Evolutionary conservation across 192 early-diverging fungal species (phyloP).

Genomic region (Coemansia sp.): DNA sequence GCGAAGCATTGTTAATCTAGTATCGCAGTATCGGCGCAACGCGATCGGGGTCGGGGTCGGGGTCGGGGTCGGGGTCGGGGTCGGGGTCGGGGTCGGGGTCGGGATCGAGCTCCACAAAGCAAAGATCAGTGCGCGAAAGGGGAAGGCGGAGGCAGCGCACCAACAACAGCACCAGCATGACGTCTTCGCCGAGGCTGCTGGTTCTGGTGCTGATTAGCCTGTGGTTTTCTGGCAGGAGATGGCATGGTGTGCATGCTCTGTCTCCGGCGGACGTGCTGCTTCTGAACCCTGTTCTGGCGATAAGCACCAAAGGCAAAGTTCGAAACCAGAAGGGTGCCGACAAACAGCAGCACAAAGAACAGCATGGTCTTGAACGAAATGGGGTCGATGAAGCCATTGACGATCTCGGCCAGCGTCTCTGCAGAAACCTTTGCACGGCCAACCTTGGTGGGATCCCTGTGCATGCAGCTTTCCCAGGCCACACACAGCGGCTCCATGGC

Average conservation of each 20-base stretch:
- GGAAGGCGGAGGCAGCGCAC: neutral
- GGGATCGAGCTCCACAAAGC: no score
- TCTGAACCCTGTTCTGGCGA: slow-evolving; percentile 40
- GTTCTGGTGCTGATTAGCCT: slow-evolving; percentile 7
- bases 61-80: no score
- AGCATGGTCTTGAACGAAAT: slow-evolving; percentile 86
- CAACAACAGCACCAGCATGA: neutral
- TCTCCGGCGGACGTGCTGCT: slow-evolving; percentile 35
- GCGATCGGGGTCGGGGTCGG: no score
- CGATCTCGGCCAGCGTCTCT: slow-evolving; percentile 78
- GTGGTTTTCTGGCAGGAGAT: slow-evolving; percentile 1
- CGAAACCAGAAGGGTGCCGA: slow-evolving; percentile 48
- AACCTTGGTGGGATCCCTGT: slow-evolving; percentile 59
- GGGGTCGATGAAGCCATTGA: slow-evolving; percentile 81
- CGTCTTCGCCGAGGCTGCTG: slow-evolving; percentile 2
- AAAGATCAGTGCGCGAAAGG: neutral
- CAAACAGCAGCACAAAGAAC: slow-evolving; percentile 51
- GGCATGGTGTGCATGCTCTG: neutral
- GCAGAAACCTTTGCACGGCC: slow-evolving; percentile 75
- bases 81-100: no score
- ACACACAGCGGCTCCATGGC: slow-evolving; percentile 62
- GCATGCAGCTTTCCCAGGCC: slow-evolving; percentile 65
- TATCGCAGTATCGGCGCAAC: no score
- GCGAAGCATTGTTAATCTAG: no score
- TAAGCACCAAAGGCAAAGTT: slow-evolving; percentile 56